These are phyloP conservation scores for Simmondsia chinensis DNA, from an alignment of 148 eudicot species.

Conservation along the genomic window DNA sequence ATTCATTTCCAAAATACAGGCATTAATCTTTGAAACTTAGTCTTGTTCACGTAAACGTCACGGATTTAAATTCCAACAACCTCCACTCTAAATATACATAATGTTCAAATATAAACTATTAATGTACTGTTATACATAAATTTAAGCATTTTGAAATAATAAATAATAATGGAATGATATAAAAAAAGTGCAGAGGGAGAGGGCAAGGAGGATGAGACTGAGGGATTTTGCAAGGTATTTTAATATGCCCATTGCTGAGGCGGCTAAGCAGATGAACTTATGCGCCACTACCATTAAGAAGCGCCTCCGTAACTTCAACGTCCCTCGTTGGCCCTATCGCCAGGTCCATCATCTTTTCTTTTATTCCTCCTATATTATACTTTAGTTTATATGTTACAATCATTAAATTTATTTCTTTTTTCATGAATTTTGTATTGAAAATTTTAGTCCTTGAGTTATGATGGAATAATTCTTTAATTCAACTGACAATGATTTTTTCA, in stretches of 20 bases:
- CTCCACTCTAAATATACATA: too few relatives aligned
- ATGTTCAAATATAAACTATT: background rate
- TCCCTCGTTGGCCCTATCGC: conserved; percentile 54
- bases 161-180: background rate
- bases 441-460: too few relatives aligned
- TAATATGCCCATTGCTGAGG: conserved; percentile 23
- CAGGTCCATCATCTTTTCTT: conserved; percentile 27
- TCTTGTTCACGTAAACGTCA: too few relatives aligned
- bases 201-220: conserved; percentile 28
- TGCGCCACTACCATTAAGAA: conserved; percentile 44
- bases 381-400: background rate
- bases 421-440: too few relatives aligned
- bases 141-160: background rate
- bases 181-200: conserved; percentile 35
- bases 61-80: too few relatives aligned
- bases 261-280: conserved; percentile 20
- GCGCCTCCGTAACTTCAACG: conserved; percentile 26
- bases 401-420: too few relatives aligned
- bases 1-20: too few relatives aligned
- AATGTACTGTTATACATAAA: background rate
- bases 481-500: too few relatives aligned
- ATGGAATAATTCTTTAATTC: too few relatives aligned
- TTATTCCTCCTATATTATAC: background rate
- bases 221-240: conserved; percentile 26
- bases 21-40: too few relatives aligned